Conservation (phyloP, 148 eudicot genomes). For the Salicornia ramosissima region DNA sequence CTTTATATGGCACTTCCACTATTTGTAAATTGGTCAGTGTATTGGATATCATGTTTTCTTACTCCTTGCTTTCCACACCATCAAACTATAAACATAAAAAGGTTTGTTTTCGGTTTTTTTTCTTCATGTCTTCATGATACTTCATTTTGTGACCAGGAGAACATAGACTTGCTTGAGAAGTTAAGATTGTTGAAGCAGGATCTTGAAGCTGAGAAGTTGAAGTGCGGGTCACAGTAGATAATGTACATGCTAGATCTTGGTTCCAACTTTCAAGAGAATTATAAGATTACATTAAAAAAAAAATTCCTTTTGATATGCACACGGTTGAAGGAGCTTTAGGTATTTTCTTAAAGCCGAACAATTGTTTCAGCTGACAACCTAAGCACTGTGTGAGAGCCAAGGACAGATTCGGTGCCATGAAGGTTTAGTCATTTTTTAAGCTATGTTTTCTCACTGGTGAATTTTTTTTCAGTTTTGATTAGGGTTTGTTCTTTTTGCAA, state of each 20-base stretch:
- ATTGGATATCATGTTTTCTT: neutral
- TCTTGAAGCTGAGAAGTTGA: conserved; percentile 67
- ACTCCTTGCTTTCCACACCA: neutral
- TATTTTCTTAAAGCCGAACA: conserved; percentile 1
- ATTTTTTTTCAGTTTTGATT: neutral
- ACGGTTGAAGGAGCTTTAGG: neutral
- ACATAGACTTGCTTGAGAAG: conserved; percentile 55
- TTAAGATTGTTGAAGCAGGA: conserved; percentile 54
- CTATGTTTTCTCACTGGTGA: neutral
- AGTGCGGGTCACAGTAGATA: conserved; percentile 39
- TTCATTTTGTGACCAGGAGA: conserved; percentile 47
- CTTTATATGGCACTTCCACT: neutral
- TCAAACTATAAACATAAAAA: neutral
- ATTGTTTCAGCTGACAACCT: neutral
- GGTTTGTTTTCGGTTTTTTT: neutral
- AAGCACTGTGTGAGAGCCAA: neutral
- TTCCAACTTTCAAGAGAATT: neutral
- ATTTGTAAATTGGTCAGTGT: neutral
- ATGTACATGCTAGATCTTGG: conserved; percentile 3
- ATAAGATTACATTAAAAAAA: neutral
- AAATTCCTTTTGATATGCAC: neutral
- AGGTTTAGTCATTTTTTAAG: neutral
- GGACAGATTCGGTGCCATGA: neutral
- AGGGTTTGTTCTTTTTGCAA: no score
- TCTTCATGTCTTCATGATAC: neutral